A percentile compares a stretch with the other conserved stretches of the same genome.
These are phyloP conservation scores for Prunus yedoensis DNA, from an alignment of 331 rosid species.

Conservation along the genomic window DNA sequence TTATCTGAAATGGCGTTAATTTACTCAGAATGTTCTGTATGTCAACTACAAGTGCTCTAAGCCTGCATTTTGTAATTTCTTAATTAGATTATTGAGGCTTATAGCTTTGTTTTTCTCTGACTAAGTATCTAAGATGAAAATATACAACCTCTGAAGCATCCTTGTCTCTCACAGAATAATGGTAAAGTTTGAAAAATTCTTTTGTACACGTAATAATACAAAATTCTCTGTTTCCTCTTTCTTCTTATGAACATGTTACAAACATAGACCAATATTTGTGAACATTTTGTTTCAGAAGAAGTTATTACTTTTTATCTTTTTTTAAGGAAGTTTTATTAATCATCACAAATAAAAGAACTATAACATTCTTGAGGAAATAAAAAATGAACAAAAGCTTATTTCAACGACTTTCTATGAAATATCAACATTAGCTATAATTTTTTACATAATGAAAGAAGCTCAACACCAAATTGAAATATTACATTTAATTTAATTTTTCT, in stretches of 20 bases:
- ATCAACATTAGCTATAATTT: not conserved
- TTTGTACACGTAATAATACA: too few relatives aligned
- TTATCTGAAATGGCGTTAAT: not conserved
- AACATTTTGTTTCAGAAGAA: not conserved
- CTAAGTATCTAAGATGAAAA: not conserved
- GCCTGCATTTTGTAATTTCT: not conserved
- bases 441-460: not conserved
- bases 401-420: not conserved
- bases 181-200: not conserved
- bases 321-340: not conserved
- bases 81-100: not conserved
- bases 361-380: not conserved
- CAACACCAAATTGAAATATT: not conserved
- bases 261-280: too few relatives aligned
- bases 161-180: not conserved
- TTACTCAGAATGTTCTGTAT: not conserved
- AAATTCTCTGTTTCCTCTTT: not conserved
- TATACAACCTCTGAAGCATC: not conserved
- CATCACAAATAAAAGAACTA: not conserved
- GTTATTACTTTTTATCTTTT: not conserved
- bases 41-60: not conserved
- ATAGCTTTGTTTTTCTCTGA: constrained; percentile 1
- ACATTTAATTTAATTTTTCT: not conserved
- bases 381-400: not conserved
- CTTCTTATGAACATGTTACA: not conserved